Percentiles rank a stretch among this genome's conserved stretches.
Conservation (phyloP, 164 flowering plant species). For the Saururus chinensis region DNA sequence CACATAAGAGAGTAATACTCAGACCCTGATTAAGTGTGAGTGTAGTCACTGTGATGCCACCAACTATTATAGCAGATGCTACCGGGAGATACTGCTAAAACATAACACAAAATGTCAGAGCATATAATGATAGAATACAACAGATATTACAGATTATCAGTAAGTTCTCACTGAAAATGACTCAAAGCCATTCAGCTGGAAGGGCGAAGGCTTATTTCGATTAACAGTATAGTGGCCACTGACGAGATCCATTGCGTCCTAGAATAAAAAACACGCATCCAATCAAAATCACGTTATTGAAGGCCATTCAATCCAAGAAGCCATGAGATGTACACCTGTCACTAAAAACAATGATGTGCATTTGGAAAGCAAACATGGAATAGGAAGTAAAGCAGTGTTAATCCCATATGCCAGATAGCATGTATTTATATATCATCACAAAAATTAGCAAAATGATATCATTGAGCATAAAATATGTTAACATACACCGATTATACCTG, state of each 20-base stretch:
- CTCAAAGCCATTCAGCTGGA: conserved; percentile 68
- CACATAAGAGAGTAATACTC: neutral
- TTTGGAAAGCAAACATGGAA: neutral
- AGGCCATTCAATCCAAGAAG: no score
- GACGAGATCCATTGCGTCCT: conserved; percentile 95
- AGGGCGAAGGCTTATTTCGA: conserved; percentile 56
- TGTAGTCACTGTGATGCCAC: conserved; percentile 78
- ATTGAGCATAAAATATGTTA: no score
- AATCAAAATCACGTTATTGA: neutral
- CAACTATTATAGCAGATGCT: conserved; percentile 76
- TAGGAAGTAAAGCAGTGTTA: neutral
- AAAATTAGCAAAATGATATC: no score
- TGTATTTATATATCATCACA: neutral
- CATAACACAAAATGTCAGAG: neutral
- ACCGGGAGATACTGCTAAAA: conserved; percentile 74
- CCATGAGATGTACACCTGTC: no score
- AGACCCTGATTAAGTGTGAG: conserved; percentile 76
- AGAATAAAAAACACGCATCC: neutral
- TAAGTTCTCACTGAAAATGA: conserved; percentile 51
- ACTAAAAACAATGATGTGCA: no score
- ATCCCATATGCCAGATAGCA: neutral
- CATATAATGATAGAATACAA: neutral
- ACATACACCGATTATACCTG: conserved; percentile 40
- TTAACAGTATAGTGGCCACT: conserved; percentile 69
- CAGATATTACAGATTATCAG: neutral